Percentiles rank a stretch among this genome's conserved stretches.
phyloP scores from a whole-genome alignment of 139 green algal species.

The Chlorella sp. region DNA sequence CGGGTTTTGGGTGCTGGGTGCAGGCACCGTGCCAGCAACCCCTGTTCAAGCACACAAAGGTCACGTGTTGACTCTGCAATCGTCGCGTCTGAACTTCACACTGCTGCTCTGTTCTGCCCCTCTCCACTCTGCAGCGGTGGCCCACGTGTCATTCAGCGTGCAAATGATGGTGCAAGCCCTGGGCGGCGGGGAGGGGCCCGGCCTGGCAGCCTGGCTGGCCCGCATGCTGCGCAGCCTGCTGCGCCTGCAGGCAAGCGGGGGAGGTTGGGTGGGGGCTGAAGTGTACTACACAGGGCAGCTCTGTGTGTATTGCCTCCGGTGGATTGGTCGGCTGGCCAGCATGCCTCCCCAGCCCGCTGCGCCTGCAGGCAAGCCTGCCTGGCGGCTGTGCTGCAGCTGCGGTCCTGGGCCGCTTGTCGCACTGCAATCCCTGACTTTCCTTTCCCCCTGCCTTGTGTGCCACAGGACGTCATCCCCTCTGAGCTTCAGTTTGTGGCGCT shows the following conservation, averaged over 20 bases:
- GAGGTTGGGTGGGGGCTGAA: too few relatives aligned
- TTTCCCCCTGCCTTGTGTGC: not conserved
- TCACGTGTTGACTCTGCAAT: too few relatives aligned
- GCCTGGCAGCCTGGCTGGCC: constrained; percentile 62
- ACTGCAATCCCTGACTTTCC: not conserved
- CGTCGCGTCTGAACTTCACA: too few relatives aligned
- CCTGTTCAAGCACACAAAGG: too few relatives aligned
- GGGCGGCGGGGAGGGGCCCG: constrained; percentile 41
- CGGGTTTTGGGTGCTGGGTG: not conserved
- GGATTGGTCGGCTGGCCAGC: too few relatives aligned
- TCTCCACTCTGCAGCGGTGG: not conserved
- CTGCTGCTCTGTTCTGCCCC: too few relatives aligned
- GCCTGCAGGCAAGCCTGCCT: constrained; percentile 51
- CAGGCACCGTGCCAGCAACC: too few relatives aligned
- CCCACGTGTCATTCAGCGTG: constrained; percentile 6
- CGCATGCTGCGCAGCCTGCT: constrained; percentile 75
- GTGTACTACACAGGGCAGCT: too few relatives aligned
- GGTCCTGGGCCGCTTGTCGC: not conserved
- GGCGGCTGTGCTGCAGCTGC: too few relatives aligned
- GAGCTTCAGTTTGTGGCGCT: constrained; percentile 74
- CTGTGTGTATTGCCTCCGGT: too few relatives aligned
- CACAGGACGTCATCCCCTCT: constrained; percentile 60
- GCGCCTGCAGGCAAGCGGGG: constrained; percentile 54
- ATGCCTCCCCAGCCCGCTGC: constrained; percentile 69
- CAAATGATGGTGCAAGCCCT: constrained; percentile 39